Percentiles rank a stretch among this genome's conserved stretches.
These are phyloP conservation scores for Raddia guianensis DNA, from an alignment of 176 grass and related monocot genomes.

Conservation along the genomic window DNA sequence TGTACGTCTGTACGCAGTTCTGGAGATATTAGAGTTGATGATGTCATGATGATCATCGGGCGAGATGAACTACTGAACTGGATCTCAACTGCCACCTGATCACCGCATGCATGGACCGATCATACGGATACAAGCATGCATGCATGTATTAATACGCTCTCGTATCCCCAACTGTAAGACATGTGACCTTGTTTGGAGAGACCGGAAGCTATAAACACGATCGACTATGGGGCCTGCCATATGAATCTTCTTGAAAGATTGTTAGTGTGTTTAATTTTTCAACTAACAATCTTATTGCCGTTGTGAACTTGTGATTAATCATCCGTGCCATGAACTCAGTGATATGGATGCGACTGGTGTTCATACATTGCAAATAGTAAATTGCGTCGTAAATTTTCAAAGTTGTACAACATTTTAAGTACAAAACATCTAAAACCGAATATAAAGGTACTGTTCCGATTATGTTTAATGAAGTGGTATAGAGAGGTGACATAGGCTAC, in stretches of 20 bases:
- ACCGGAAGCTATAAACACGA: background rate
- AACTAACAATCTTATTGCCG: too few relatives aligned
- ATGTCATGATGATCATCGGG: background rate
- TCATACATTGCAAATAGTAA: too few relatives aligned
- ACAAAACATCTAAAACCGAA: too few relatives aligned
- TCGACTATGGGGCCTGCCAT: background rate
- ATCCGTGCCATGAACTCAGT: too few relatives aligned
- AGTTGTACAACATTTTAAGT: too few relatives aligned
- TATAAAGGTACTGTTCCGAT: too few relatives aligned
- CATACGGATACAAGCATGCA: background rate
- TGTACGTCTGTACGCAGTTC: background rate
- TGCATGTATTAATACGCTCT: background rate
- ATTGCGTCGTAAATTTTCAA: too few relatives aligned
- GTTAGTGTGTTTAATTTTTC: too few relatives aligned
- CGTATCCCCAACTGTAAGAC: slow-evolving; percentile 2
- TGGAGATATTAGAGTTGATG: background rate
- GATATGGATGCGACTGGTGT: too few relatives aligned
- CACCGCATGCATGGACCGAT: background rate
- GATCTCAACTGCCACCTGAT: background rate
- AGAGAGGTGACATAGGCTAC: too few relatives aligned
- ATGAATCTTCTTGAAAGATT: background rate
- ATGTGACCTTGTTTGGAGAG: slow-evolving; percentile 16
- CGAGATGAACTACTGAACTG: background rate
- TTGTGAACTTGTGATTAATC: too few relatives aligned
- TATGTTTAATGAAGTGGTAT: too few relatives aligned